Evolutionary conservation across 2,329 filamentous ascomycete species (phyloP), one percentile per base, ranked within the genome.

Genomic region (Dichotomopilus funicola): DNA sequence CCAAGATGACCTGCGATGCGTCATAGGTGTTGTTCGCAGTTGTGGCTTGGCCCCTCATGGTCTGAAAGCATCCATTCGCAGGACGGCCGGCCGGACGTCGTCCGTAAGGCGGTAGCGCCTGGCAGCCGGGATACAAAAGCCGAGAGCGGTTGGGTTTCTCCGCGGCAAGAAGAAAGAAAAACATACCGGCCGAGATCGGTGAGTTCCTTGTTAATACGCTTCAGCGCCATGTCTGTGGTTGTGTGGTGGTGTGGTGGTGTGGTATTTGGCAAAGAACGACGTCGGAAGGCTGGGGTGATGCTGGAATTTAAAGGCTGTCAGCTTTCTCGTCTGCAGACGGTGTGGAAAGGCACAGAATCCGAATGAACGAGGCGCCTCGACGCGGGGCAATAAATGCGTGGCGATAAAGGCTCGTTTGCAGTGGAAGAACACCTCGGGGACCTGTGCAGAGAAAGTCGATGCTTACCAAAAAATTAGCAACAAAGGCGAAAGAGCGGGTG

Each of bases 191-290:
- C 89, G 75, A 94, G 82, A 73, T 94, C 89, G 75, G 87, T 86
- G 73, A 94, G 84, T 78, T 94, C 89, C 86, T 91, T 94, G 83
- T 92, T 92, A 76, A 94, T 94, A 76, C 89, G 86, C 87, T 94
- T 94, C 69, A 94, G 83, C 75, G 89, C 89, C 89, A 94, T 94
- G 70, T 64, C 60, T 63, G 60, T 54, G 53, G 63, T 54, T 61
- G 51, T 62, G 57, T 54, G 58, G 54, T 61, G 59, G 61, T 61
- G 12, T 63, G 55, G 54, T 56, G 50, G 49, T 56, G 56, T 57
- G 40, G 41, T 59, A 36, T 27, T 27, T 27, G 19, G 19, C 19
- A 27, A 27, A 27, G 19, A 27, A 27, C 51, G 54, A 55, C 52
- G 60, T 63, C 52, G 56, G 61, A 55, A 56, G 51, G 46, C 52